phyloP scores from a whole-genome alignment of 1,284 basidiomycete species.

The Psilocybe mexicana region DNA sequence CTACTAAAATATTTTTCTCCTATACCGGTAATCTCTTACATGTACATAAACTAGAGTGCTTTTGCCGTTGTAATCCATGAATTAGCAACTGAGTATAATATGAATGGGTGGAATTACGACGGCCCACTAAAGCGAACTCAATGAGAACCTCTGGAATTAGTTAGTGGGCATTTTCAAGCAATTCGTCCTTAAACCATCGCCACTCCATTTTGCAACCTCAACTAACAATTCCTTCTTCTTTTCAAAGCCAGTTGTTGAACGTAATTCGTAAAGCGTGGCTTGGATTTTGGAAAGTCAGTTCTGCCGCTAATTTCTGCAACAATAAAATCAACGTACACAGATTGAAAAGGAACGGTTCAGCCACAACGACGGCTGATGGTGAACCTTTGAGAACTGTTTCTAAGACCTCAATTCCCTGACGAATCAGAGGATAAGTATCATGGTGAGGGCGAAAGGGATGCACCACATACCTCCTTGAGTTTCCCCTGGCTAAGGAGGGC shows the following conservation, averaged over 20 bases:
- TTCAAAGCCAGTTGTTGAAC: slow-evolving; percentile 64
- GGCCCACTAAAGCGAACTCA: too few species aligned
- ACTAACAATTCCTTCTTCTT: slow-evolving; percentile 73
- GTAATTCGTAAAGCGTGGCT: slow-evolving; percentile 82
- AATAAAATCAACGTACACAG: slow-evolving; percentile 52
- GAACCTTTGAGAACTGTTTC: slow-evolving; percentile 61
- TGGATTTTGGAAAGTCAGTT: background rate
- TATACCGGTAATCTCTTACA: background rate
- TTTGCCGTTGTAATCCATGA: background rate
- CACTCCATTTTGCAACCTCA: slow-evolving; percentile 79
- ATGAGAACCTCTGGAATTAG: slow-evolving; percentile 24
- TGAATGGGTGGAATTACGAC: too few species aligned
- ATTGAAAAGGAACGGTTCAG: slow-evolving; percentile 81
- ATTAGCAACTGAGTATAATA: too few species aligned
- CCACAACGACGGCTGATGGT: slow-evolving; percentile 66
- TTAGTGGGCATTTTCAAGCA: slow-evolving; percentile 76
- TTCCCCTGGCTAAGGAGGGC: slow-evolving; percentile 67
- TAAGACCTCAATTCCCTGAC: slow-evolving; percentile 64
- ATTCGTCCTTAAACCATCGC: slow-evolving; percentile 75
- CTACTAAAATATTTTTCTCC: slow-evolving; percentile 37
- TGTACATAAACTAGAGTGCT: background rate
- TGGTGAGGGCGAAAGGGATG: background rate
- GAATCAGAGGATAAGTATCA: background rate
- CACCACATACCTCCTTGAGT: slow-evolving; percentile 57
- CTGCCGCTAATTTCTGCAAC: too few species aligned